Conservation (phyloP, 139 green algal genomes). For the Marvania coccoides region DNA sequence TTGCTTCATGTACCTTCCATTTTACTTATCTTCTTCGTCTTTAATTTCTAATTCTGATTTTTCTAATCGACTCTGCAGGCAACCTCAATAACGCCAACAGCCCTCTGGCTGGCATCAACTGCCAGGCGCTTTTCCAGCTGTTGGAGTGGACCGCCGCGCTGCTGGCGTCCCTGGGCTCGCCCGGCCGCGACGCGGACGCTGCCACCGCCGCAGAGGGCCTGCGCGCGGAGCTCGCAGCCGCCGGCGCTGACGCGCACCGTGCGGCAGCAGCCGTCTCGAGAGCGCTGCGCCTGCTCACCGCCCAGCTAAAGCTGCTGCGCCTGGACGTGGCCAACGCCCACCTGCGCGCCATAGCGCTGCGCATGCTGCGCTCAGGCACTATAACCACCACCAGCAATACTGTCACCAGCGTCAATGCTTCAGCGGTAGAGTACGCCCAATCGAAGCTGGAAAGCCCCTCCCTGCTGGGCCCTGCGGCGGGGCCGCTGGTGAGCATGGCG, state of each 20-base stretch:
- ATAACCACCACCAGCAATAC: neutral
- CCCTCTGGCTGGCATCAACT: neutral
- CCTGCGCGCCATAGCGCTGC: neutral
- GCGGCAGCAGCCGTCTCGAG: constrained; percentile 10
- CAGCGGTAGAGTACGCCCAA: constrained; percentile 21
- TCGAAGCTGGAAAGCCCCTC: constrained; percentile 1
- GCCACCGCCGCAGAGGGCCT: constrained; percentile 6
- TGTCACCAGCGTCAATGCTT: neutral
- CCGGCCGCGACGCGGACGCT: constrained; percentile 21
- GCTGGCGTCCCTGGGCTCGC: constrained; percentile 25
- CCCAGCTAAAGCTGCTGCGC: constrained; percentile 66
- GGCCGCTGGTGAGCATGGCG: neutral
- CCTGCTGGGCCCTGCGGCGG: neutral
- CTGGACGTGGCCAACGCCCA: constrained; percentile 69
- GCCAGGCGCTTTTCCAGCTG: constrained; percentile 1
- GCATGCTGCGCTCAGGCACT: no score
- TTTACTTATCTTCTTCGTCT: neutral
- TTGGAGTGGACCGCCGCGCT: constrained; percentile 24
- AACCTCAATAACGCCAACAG: no score
- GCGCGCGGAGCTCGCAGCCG: constrained; percentile 14
- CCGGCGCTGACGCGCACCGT: neutral
- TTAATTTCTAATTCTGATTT: no score
- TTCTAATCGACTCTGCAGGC: no score
- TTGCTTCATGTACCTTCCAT: neutral
- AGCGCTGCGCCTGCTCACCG: constrained; percentile 51